These are phyloP conservation scores for Metrosideros polymorpha DNA, from an alignment of 441 rosid species.

Conservation along the genomic window DNA sequence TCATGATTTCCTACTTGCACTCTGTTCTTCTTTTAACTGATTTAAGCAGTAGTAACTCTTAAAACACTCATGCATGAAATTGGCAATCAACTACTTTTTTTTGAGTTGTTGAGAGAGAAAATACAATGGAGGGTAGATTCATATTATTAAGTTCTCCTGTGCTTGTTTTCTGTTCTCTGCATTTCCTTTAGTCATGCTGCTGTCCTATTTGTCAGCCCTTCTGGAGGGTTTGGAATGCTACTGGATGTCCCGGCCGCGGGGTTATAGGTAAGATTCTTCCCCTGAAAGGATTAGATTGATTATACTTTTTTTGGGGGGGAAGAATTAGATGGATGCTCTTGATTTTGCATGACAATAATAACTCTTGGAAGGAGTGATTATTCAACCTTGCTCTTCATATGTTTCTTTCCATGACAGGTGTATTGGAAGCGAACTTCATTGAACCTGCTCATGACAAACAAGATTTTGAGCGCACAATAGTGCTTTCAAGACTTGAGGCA, in stretches of 20 bases:
- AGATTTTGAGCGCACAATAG: constrained; percentile 20
- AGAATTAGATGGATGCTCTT: neutral
- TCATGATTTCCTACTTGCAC: neutral
- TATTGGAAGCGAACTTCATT: constrained; percentile 19
- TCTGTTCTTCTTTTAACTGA: neutral
- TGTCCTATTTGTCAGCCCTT: constrained; percentile 14
- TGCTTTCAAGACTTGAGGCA: constrained; percentile 16
- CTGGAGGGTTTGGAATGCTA: constrained; percentile 12
- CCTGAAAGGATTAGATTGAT: neutral
- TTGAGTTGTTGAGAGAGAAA: neutral
- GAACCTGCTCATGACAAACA: constrained; percentile 25
- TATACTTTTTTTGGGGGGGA: too few relatives aligned
- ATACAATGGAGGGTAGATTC: neutral
- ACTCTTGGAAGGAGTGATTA: neutral
- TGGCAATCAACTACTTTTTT: neutral
- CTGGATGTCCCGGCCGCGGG: constrained; percentile 9
- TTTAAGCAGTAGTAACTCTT: neutral
- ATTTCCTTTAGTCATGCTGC: neutral
- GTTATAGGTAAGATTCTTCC: constrained; percentile 14
- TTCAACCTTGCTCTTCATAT: neutral
- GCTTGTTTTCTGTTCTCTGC: neutral
- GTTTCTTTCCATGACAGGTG: constrained; percentile 4
- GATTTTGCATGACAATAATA: neutral
- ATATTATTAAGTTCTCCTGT: neutral
- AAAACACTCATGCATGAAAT: neutral